Evolutionary conservation across 176 grass and related monocot genomes (phyloP), one percentile per base, ranked within the genome.

Genomic region (Ampelocalamus luodianensis): DNA sequence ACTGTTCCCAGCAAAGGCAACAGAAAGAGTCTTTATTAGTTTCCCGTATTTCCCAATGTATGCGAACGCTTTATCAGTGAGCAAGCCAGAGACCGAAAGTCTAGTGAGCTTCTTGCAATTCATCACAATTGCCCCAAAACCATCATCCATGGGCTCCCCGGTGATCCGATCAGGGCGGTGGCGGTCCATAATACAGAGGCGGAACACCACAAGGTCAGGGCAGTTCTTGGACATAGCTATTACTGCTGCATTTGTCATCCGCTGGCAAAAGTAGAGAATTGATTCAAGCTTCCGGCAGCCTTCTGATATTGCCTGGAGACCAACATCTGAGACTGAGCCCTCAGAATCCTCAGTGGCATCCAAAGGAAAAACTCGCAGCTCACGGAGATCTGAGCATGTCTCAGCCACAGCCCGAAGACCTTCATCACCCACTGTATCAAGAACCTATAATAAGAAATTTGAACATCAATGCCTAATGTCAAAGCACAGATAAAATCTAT

Each of bases 171-270:
- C 95, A n/a, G 95, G 92, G 32, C 85, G 86, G 86, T 85, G 85
- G 18, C 87, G 79, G 7, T 85, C 89, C 95, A 97, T 97, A 56
- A 97, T 97, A 67, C 95, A 97, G 32, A 97, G 95, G n/a, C 95
- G 92, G 73, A 97, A 97, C n/a, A 88, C 82, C n/a, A 88, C 80
- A 64, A 97, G 89, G 37, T 97, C 83, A 66, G 88, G 88, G 72
- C 95, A 97, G 64, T 97, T 97, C 59, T 80, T 46, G 3, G 89
- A 91, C 85, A 97, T 88, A 23, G 86, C 85, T 64, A 91, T 43
- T 74, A 97, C 90, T 22, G 95, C 92, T 45, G 32, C 72, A 89
- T 97, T 97, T 69, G 95, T 97, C 95, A 97, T 97, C 24, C 36
- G 82, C 45, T 91, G 92, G 83, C 95, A 97, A 49, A 97, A 97